These are phyloP conservation scores for Aspergillus hortae DNA, from an alignment of 2,329 filamentous ascomycete genomes.

Conservation along the genomic window DNA sequence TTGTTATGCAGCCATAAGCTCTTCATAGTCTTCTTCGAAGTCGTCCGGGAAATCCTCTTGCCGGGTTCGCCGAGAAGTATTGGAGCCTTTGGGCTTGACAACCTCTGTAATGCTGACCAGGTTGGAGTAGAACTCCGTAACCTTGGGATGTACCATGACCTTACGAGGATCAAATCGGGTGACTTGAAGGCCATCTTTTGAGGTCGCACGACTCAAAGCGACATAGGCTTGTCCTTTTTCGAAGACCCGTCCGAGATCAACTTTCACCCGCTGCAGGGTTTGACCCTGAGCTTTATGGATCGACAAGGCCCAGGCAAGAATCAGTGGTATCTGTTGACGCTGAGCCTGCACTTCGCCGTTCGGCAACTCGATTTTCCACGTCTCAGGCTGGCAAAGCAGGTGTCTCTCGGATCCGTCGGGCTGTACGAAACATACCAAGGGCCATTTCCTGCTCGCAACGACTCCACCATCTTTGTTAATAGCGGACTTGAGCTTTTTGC, in stretches of 20 bases:
- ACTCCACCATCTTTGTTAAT: slow-evolving; percentile 46
- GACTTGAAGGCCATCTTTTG: slow-evolving; percentile 82
- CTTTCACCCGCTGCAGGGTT: slow-evolving; percentile 88
- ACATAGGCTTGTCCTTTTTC: slow-evolving; percentile 98
- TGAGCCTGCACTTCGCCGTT: slow-evolving; percentile 91
- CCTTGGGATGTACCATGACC: slow-evolving; percentile 89
- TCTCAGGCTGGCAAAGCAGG: slow-evolving; percentile 79
- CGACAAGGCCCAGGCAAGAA: slow-evolving; percentile 92
- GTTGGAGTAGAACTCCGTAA: slow-evolving; percentile 79
- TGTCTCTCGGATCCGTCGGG: slow-evolving; percentile 72
- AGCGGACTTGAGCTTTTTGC: slow-evolving; percentile 56
- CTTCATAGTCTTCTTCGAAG: slow-evolving; percentile 48
- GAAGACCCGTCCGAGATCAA: slow-evolving; percentile 87
- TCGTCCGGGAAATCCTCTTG: slow-evolving; percentile 22
- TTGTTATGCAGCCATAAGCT: slow-evolving; percentile 9
- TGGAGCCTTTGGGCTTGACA: slow-evolving; percentile 25
- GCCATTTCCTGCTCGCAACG: slow-evolving; percentile 61
- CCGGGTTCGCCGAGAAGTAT: slow-evolving; percentile 24
- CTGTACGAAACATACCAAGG: slow-evolving; percentile 78
- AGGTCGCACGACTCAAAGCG: slow-evolving; percentile 87
- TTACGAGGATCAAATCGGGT: slow-evolving; percentile 82
- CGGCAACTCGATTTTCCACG: slow-evolving; percentile 96
- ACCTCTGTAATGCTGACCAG: slow-evolving; percentile 68
- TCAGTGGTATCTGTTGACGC: slow-evolving; percentile 77
- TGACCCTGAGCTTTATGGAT: slow-evolving; percentile 98